Evolutionary conservation across 495 filamentous ascomycete species (phyloP).

Genomic region (Trichocladium antarcticum): DNA sequence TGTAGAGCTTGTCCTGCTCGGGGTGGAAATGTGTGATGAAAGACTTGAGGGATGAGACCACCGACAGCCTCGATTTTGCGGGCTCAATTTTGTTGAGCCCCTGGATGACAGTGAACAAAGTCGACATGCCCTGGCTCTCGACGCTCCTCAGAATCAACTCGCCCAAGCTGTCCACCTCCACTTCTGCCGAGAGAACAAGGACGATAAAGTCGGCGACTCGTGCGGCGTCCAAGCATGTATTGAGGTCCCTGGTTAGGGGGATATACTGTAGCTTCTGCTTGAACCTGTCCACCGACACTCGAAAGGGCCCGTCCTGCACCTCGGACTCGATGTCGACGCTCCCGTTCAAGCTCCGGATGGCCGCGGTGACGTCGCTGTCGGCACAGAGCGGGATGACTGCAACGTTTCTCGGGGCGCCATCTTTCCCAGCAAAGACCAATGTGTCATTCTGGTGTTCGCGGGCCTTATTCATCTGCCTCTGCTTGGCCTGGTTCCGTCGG

Average conservation of each 20-base stretch:
- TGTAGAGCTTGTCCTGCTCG: conserved; percentile 73
- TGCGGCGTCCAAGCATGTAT: conserved; percentile 72
- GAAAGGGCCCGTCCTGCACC: conserved; percentile 44
- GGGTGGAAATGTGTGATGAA: conserved; percentile 93
- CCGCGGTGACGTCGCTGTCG: conserved; percentile 52
- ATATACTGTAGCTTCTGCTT: conserved; percentile 87
- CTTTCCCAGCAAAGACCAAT: conserved; percentile 69
- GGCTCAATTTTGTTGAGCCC: conserved; percentile 65
- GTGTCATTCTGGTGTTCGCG: conserved; percentile 62
- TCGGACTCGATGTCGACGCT: conserved; percentile 71
- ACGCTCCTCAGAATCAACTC: conserved; percentile 74
- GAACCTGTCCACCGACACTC: conserved; percentile 72
- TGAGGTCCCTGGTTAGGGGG: conserved; percentile 55
- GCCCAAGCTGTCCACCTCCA: conserved; percentile 72
- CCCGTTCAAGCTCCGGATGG: conserved; percentile 58
- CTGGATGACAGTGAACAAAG: conserved; percentile 68
- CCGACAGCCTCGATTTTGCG: conserved; percentile 61
- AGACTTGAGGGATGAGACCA: conserved; percentile 69
- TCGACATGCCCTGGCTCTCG: conserved; percentile 88
- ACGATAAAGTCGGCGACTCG: conserved; percentile 82
- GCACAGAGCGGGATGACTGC: conserved; percentile 75
- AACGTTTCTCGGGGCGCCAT: conserved; percentile 84
- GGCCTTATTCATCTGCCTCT: conserved; percentile 70
- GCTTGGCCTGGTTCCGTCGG: conserved; percentile 83
- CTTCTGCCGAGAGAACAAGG: conserved; percentile 64